A percentile compares a stretch with the other conserved stretches of the same genome.
phyloP scores from a whole-genome alignment of 805 yeast genomes.

The Ogataea trehaloabstinens region DNA sequence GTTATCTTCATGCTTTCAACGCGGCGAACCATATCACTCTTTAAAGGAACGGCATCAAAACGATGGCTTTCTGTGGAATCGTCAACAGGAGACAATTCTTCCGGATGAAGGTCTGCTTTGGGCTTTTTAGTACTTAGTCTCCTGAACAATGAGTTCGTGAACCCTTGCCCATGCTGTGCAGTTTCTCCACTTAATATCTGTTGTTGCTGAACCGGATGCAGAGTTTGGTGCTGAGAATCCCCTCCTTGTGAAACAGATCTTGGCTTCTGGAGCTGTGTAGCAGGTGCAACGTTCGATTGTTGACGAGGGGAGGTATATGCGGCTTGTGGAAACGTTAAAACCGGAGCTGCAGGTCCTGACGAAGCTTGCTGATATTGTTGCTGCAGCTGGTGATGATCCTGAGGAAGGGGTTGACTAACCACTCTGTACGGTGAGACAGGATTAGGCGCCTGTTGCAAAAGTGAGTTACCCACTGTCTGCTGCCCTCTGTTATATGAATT shows the following conservation, averaged over 20 bases:
- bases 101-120: conserved; percentile 15
- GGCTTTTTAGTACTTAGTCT: conserved; percentile 32
- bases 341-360: conserved; percentile 30
- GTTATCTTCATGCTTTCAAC: conserved; percentile 64
- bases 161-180: conserved; percentile 18
- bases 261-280: conserved; percentile 19
- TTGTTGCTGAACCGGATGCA: conserved; percentile 18
- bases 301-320: conserved; percentile 41
- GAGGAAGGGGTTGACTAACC: conserved; percentile 27
- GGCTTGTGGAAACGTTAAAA: conserved; percentile 36
- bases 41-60: conserved; percentile 13
- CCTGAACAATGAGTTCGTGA: conserved; percentile 30
- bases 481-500: conserved; percentile 32
- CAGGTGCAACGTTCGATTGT: conserved; percentile 20
- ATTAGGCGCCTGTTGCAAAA: conserved; percentile 13
- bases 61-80: conserved; percentile 10
- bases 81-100: conserved; percentile 18
- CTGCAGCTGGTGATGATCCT: conserved; percentile 17
- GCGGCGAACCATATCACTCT: conserved; percentile 44
- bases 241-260: conserved; percentile 11
- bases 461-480: conserved; percentile 12
- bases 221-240: conserved; percentile 11
- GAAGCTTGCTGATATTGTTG: conserved; percentile 41
- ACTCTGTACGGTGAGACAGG: conserved; percentile 20
- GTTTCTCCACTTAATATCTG: conserved; percentile 1